Conservation (phyloP, 2,329 filamentous ascomycete species). For the Aureobasidium sp. region DNA sequence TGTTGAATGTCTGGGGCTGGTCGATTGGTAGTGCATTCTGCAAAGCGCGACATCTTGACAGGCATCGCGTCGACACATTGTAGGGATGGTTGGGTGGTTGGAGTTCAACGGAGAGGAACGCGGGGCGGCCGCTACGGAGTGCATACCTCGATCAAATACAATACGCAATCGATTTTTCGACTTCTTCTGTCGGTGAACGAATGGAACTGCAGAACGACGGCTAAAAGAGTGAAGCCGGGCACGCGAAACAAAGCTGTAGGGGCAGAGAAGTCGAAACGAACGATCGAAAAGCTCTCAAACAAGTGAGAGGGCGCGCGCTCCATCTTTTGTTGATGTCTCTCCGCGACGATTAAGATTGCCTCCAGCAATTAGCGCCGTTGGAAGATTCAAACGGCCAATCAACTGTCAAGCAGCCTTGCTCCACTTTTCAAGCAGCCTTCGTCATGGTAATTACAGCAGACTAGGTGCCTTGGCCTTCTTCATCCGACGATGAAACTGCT, state of each 20-base stretch:
- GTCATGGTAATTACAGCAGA: slow-evolving; percentile 10
- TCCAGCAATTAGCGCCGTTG: slow-evolving; percentile 12
- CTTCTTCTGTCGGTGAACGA: slow-evolving; percentile 25
- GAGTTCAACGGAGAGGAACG: slow-evolving; percentile 7
- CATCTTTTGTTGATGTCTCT: slow-evolving; percentile 13
- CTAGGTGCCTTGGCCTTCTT: neutral
- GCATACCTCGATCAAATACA: neutral
- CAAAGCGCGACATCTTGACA: slow-evolving; percentile 8
- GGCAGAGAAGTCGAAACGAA: slow-evolving; percentile 20
- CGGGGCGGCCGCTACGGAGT: neutral
- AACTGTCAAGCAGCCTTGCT: neutral
- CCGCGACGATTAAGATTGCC: slow-evolving; percentile 5
- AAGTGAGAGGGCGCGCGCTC: slow-evolving; percentile 1
- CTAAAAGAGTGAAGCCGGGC: slow-evolving; percentile 60
- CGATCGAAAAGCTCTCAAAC: slow-evolving; percentile 8
- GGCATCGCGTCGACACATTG: slow-evolving; percentile 5
- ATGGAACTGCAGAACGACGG: slow-evolving; percentile 42
- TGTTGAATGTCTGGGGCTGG: neutral
- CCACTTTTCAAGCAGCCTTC: slow-evolving; percentile 9
- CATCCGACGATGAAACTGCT: slow-evolving; percentile 7
- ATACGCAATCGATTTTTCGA: slow-evolving; percentile 5
- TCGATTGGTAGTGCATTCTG: slow-evolving; percentile 12
- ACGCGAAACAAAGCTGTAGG: slow-evolving; percentile 23
- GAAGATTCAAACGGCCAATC: neutral
- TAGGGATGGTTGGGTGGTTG: slow-evolving; percentile 14